Evolutionary conservation across 352 stramenopile genomes (phyloP).

Genomic region (Phytopythium sindhum): DNA sequence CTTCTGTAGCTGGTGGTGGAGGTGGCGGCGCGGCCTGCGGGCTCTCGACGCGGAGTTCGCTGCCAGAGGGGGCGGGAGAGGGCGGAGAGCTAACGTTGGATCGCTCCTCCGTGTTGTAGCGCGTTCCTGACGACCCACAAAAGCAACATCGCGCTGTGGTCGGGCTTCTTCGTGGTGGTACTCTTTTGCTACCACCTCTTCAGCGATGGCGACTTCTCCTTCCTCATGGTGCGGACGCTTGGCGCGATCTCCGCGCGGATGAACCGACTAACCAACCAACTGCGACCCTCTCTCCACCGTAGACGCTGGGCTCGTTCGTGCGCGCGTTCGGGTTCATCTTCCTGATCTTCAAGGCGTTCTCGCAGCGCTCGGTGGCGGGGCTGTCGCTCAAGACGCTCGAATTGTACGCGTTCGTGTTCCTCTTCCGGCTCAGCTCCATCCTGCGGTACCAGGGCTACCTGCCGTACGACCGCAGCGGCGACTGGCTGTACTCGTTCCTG

Average conservation of each 20-base stretch:
- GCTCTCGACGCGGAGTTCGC: background rate
- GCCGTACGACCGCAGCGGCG: conserved; percentile 91
- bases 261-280: background rate
- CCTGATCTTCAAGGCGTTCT: conserved; percentile 95
- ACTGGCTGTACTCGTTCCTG: conserved; percentile 98
- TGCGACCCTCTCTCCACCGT: conserved; percentile 1
- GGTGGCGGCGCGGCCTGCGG: background rate
- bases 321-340: conserved; percentile 90
- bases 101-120: conserved; percentile 15
- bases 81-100: conserved; percentile 2
- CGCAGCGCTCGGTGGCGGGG: conserved; percentile 87
- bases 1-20: background rate
- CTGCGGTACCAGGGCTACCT: conserved; percentile 97
- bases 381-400: conserved; percentile 98
- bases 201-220: conserved; percentile 98
- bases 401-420: conserved; percentile 96
- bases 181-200: conserved; percentile 97
- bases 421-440: conserved; percentile 96
- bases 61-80: background rate
- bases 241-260: background rate
- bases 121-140: conserved; percentile 87
- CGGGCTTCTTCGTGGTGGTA: conserved; percentile 92
- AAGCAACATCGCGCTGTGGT: conserved; percentile 96
- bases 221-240: conserved; percentile 90
- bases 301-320: conserved; percentile 90